Percentiles rank a stretch among this genome's conserved stretches.
phyloP scores from a whole-genome alignment of 2,329 filamentous ascomycete genomes.

The Ophiostoma australiae region DNA sequence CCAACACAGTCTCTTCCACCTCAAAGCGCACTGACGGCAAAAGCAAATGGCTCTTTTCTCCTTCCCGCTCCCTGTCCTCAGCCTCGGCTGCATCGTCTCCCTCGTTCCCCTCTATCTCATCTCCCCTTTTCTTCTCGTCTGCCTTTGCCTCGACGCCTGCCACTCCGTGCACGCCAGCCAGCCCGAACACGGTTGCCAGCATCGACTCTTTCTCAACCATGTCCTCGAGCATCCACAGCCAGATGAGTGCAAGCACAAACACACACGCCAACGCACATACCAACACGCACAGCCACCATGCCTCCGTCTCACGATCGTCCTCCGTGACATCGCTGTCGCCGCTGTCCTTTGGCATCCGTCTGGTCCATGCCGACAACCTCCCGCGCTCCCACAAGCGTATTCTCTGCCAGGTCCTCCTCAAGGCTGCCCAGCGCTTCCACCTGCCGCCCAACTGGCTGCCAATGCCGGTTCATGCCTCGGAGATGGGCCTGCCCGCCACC shows the following conservation, averaged over 20 bases:
- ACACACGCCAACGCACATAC: not conserved
- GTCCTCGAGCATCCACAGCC: not conserved
- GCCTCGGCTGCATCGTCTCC: not conserved
- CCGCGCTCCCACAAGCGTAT: conserved; percentile 45
- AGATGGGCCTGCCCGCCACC: conserved; percentile 45
- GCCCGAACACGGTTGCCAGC: not conserved
- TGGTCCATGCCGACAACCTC: conserved; percentile 47
- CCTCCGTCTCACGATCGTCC: not conserved
- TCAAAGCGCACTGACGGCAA: not conserved
- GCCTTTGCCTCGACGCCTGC: not conserved
- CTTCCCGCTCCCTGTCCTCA: not conserved
- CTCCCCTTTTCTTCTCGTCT: not conserved
- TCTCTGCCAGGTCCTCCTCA: conserved; percentile 46
- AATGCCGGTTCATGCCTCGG: conserved; percentile 40
- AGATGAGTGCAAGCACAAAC: conserved; percentile 5
- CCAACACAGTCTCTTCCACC: not conserved
- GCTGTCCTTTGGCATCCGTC: conserved; percentile 42
- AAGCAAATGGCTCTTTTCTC: not conserved
- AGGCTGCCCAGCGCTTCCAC: conserved; percentile 48
- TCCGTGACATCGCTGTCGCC: conserved; percentile 33
- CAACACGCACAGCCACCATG: not conserved
- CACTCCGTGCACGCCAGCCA: not conserved
- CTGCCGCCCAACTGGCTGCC: conserved; percentile 44
- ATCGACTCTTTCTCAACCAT: not conserved
- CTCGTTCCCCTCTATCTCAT: not conserved